Percentiles rank a stretch among this genome's conserved stretches.
Evolutionary conservation across 306 rosid species (phyloP).

Genomic region (Malus fusca): DNA sequence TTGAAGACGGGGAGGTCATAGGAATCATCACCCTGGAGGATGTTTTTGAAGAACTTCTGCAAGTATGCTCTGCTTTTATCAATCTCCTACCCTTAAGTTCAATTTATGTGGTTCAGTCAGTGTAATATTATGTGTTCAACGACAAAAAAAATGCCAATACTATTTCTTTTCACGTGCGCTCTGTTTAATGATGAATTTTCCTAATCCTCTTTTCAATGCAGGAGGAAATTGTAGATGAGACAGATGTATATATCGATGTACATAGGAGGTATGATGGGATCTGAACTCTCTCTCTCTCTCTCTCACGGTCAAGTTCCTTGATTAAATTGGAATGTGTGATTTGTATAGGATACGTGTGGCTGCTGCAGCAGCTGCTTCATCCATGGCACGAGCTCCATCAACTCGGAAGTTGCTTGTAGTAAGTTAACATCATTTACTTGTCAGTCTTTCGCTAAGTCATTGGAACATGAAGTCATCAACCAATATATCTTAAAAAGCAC

Average conservation of each 20-base stretch:
- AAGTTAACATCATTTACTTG: constrained; percentile 21
- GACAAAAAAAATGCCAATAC: not conserved
- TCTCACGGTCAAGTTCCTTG: constrained; percentile 1
- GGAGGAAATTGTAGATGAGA: constrained; percentile 56
- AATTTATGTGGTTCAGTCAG: not conserved
- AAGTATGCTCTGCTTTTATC: constrained; percentile 20
- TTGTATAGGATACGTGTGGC: constrained; percentile 44
- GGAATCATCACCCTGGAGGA: constrained; percentile 93
- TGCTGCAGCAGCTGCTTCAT: constrained; percentile 51
- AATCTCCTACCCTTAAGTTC: not conserved
- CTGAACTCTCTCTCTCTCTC: not conserved
- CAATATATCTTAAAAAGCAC: not conserved
- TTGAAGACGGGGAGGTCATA: constrained; percentile 82
- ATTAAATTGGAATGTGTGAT: constrained; percentile 15
- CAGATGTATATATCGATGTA: constrained; percentile 63
- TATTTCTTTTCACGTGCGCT: not conserved
- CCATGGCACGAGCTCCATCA: constrained; percentile 42
- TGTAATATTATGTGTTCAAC: not conserved
- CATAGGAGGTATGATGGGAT: constrained; percentile 48
- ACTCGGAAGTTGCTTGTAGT: constrained; percentile 31
- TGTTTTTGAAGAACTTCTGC: constrained; percentile 95
- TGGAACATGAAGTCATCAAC: not conserved
- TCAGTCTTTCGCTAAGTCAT: not conserved
- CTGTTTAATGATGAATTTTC: not conserved
- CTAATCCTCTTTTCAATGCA: constrained; percentile 16